A percentile compares a stretch with the other conserved stretches of the same genome.
phyloP scores from a whole-genome alignment of 2,329 filamentous ascomycete genomes.

The Moelleriella libera region DNA sequence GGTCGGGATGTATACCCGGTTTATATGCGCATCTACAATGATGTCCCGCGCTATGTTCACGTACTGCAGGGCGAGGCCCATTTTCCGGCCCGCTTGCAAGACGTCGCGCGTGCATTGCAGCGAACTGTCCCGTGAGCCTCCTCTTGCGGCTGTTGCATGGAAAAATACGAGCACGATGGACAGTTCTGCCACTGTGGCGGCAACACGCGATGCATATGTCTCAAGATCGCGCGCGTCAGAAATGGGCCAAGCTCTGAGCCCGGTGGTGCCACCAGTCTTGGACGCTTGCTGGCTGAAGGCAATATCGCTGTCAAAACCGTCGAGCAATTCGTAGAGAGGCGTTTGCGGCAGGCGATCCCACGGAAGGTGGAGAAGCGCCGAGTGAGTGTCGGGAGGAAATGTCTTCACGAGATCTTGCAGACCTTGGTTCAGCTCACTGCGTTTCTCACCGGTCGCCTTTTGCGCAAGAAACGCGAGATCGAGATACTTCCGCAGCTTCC shows the following conservation, averaged over 20 bases:
- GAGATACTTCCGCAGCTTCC: neutral
- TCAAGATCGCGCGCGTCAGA: constrained; percentile 42
- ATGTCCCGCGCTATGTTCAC: constrained; percentile 67
- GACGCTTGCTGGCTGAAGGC: constrained; percentile 25
- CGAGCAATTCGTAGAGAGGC: constrained; percentile 49
- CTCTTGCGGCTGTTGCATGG: neutral
- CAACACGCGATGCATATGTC: constrained; percentile 51
- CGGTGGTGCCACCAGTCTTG: neutral
- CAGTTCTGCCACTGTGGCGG: constrained; percentile 57
- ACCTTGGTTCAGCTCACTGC: neutral
- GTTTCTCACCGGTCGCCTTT: neutral
- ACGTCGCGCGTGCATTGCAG: constrained; percentile 21
- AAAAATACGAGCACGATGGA: constrained; percentile 13
- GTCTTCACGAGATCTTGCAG: constrained; percentile 54
- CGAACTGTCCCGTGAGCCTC: constrained; percentile 10
- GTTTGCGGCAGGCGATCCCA: constrained; percentile 9
- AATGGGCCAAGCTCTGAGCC: constrained; percentile 32
- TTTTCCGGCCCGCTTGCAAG: constrained; percentile 41
- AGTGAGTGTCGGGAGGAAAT: constrained; percentile 15
- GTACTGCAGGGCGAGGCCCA: constrained; percentile 65
- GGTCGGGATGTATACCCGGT: constrained; percentile 54
- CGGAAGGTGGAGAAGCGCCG: neutral
- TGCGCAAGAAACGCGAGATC: neutral
- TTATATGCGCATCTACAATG: constrained; percentile 48
- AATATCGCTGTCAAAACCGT: constrained; percentile 57